A percentile compares a stretch with the other conserved stretches of the same genome.
Conservation (phyloP, 2,329 filamentous ascomycete species). For the Curvularia hawaiiensis region DNA sequence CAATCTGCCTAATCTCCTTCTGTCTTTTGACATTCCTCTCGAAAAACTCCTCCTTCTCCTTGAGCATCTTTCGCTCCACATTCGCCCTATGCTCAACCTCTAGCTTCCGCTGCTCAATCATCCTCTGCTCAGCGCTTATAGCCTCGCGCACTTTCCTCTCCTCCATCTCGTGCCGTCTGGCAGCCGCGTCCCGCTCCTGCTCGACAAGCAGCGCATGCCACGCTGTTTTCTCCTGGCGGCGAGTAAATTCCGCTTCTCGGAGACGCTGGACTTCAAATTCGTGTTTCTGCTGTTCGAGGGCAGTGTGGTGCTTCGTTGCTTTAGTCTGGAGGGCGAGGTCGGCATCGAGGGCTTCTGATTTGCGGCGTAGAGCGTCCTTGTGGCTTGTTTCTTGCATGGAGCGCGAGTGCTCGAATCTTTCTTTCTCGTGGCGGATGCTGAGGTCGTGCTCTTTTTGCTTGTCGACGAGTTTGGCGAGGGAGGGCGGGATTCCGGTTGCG, state of each 20-base stretch:
- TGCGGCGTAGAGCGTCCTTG: conserved; percentile 34
- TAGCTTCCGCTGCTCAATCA: conserved; percentile 31
- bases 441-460: conserved; percentile 41
- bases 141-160: conserved; percentile 28
- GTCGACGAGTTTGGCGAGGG: conserved; percentile 38
- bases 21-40: conserved; percentile 42
- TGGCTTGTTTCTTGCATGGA: conserved; percentile 38
- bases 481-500: conserved; percentile 39
- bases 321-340: conserved; percentile 29
- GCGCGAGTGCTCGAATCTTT: conserved; percentile 35
- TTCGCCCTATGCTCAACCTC: conserved; percentile 36
- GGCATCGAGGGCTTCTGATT: conserved; percentile 34
- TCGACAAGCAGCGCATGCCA: conserved; percentile 39
- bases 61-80: conserved; percentile 34
- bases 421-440: conserved; percentile 32
- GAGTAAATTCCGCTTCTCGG: conserved; percentile 39
- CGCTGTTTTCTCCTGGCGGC: conserved; percentile 35
- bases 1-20: conserved; percentile 38
- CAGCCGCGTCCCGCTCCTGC: conserved; percentile 37
- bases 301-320: conserved; percentile 25
- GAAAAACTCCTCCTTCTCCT: conserved; percentile 43
- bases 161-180: conserved; percentile 27
- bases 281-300: conserved; percentile 38
- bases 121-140: conserved; percentile 22
- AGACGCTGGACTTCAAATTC: conserved; percentile 40